Base-by-base conservation (phyloP, 192 early-diverging fungal species). In the Dissophora globulifera region DNA sequence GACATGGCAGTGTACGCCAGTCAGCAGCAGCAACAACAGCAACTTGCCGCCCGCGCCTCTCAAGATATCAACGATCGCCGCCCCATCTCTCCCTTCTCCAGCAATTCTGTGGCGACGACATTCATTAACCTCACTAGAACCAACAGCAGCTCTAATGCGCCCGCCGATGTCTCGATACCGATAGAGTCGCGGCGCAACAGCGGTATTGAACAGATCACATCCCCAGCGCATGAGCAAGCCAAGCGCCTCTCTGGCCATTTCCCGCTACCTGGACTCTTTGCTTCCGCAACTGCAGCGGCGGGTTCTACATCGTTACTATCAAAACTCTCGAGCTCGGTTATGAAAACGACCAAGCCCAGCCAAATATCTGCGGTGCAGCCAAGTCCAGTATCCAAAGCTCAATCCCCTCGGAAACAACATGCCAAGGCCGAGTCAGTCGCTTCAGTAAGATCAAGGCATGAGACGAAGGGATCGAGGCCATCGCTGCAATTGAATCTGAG, bases 401-500 rank as follows among this genome's bases (percentile, higher is more conserved):
- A n/a, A n/a, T n/a, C n/a, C n/a, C n/a, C n/a, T n/a, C n/a, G n/a
- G n/a, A 58, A 46, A 42, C 2, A 46, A 11, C 63, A 55, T 43
- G 26, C 50, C 10, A 60, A 55, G 15, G 17, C 42, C 1, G 32
- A n/a, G 1, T 70, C 68, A 17, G 25, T 55, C 12, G 58, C 67
- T 22, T 69, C 67, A 9, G 42, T 46, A 0, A 31, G 57, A 23
- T 60, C 67, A 20, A 17, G 50, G 42, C 58, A 60, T 0, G 42
- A 60, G 9, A 38, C 50, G 7, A 53, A 51, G 20, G 52, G 31
- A 2, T 53, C 58, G 0, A 30, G 51, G n/a, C 38, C 58, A 19
- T 70, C 67, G 4, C 22, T 69, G 15, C 55, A 68, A 22, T 29
- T 69, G 5, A 69, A 69, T 33, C 31, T 60, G 51, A 50, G 57